Evolutionary conservation across 73 alveolate species (phyloP).

Genomic region (Halteria grandinella): DNA sequence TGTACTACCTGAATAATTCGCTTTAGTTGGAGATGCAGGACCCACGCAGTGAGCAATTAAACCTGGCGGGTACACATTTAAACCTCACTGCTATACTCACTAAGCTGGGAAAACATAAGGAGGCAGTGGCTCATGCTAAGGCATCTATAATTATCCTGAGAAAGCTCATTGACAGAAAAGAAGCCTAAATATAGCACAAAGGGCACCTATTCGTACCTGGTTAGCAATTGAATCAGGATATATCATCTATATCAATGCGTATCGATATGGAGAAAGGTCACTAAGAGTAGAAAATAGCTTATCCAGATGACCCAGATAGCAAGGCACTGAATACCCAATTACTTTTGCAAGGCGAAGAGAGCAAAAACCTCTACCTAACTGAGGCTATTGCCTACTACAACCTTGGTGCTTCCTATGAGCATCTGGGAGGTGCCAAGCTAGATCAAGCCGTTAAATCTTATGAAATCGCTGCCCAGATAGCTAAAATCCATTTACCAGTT

Average conservation of each 20-base stretch:
- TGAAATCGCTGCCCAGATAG: slow-evolving; percentile 19
- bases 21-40: slow-evolving; percentile 56
- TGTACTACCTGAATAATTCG: slow-evolving; percentile 63
- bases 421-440: slow-evolving; percentile 35
- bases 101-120: slow-evolving; percentile 66
- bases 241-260: no score
- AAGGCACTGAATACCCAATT: slow-evolving; percentile 16
- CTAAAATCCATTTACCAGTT: slow-evolving; percentile 44
- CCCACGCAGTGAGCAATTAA: slow-evolving; percentile 55
- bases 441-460: slow-evolving; percentile 55
- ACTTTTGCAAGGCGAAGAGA: no score
- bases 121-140: slow-evolving; percentile 22
- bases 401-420: slow-evolving; percentile 82
- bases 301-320: background rate
- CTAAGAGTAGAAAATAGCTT: no score
- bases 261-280: no score
- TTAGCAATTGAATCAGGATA: no score
- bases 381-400: slow-evolving; percentile 79
- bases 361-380: slow-evolving; percentile 47
- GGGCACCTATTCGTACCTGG: background rate
- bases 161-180: slow-evolving; percentile 4
- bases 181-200: background rate
- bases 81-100: slow-evolving; percentile 71
- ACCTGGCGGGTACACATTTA: slow-evolving; percentile 77
- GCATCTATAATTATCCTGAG: background rate